Percentiles rank a stretch among this genome's conserved stretches.
phyloP scores from a whole-genome alignment of 768 basidiomycete species.

The Suillus plorans region DNA sequence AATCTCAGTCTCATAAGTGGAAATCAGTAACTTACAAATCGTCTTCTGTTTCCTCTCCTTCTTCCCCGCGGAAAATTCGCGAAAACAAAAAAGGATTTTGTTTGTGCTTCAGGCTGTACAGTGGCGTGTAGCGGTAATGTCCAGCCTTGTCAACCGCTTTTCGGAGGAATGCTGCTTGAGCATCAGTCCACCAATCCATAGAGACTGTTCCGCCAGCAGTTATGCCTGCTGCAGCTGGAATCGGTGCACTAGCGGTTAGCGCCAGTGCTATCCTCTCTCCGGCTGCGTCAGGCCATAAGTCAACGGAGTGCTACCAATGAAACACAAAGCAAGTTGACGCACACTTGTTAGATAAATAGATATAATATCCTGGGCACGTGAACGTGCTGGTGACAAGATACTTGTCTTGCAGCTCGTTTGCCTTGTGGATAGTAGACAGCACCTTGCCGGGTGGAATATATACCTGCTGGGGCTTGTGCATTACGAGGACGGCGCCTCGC shows the following conservation, averaged over 20 bases:
- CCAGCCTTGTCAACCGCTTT: conserved; percentile 21
- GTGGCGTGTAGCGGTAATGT: conserved; percentile 25
- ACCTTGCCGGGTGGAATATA: conserved; percentile 22
- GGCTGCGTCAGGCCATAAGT: conserved; percentile 12
- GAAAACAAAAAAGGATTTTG: rapidly evolving
- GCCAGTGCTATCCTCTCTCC: conserved; percentile 27
- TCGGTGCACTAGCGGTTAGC: conserved; percentile 15
- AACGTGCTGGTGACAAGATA: conserved; percentile 33
- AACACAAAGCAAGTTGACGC: not conserved
- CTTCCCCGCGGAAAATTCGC: conserved; percentile 15
- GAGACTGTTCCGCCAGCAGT: conserved; percentile 14
- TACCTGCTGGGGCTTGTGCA: conserved; percentile 27
- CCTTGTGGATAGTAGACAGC: conserved; percentile 23
- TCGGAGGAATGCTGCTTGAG: conserved; percentile 21
- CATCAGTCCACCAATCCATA: conserved; percentile 23
- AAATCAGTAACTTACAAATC: conserved; percentile 15
- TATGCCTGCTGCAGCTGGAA: conserved; percentile 9
- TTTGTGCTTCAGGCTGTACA: conserved; percentile 23
- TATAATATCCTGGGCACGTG: conserved; percentile 32
- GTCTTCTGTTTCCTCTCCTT: conserved; percentile 8
- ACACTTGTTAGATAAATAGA: conserved; percentile 32
- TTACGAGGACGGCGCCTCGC: conserved; percentile 36
- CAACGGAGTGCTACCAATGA: conserved; percentile 1
- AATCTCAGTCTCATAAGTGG: not conserved
- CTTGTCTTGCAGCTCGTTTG: conserved; percentile 28